phyloP scores from a whole-genome alignment of 2,329 filamentous ascomycete species.

The Hymenoscyphus albidus region DNA sequence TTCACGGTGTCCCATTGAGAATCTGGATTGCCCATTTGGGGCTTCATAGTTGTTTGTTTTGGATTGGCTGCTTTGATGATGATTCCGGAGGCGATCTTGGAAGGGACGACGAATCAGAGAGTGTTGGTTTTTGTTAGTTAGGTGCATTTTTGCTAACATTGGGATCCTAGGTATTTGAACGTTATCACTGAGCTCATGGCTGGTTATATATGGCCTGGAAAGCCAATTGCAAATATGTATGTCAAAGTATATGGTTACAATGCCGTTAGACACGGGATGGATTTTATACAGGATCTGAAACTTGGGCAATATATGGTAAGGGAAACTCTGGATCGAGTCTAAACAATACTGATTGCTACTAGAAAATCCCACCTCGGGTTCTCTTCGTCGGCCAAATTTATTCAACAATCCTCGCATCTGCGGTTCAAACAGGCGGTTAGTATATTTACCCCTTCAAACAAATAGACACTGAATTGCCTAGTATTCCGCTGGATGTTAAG shows the following conservation, averaged over 20 bases:
- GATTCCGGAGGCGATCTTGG: constrained; percentile 64
- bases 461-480: not conserved
- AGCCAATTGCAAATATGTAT: constrained; percentile 70
- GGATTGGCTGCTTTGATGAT: constrained; percentile 50
- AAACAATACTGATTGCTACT: not conserved
- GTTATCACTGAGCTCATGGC: constrained; percentile 69
- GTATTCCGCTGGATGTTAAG: constrained; percentile 44
- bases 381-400: constrained; percentile 37
- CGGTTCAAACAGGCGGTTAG: constrained; percentile 35
- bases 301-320: constrained; percentile 62
- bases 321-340: not conserved
- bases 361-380: constrained; percentile 25
- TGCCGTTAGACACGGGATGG: constrained; percentile 45
- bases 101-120: constrained; percentile 57
- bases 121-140: constrained; percentile 9
- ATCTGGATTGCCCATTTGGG: constrained; percentile 18
- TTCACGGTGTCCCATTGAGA: constrained; percentile 13
- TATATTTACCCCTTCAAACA: constrained; percentile 12
- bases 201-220: constrained; percentile 64
- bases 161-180: constrained; percentile 48
- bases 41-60: constrained; percentile 18
- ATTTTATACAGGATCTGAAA: constrained; percentile 39
- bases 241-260: constrained; percentile 72
- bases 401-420: constrained; percentile 34
- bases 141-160: not conserved